Conservation (phyloP, 2,329 filamentous ascomycete genomes). For the Diplodia mutila region DNA sequence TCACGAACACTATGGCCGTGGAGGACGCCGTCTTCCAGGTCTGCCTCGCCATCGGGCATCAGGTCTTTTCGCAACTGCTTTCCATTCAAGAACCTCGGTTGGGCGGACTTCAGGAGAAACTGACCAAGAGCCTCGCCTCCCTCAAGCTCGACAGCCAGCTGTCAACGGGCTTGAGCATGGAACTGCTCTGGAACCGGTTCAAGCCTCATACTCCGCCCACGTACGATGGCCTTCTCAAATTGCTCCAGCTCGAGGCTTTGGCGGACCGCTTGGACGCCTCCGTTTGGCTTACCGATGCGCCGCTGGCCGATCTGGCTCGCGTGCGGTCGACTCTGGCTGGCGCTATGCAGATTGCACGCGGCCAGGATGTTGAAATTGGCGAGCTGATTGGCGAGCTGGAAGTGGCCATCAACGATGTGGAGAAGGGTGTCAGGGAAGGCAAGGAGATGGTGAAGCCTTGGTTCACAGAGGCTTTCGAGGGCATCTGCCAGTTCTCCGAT, state of each 20-base stretch:
- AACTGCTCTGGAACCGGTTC: slow-evolving; percentile 73
- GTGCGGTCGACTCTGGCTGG: slow-evolving; percentile 41
- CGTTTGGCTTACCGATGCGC: slow-evolving; percentile 42
- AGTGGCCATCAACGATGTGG: slow-evolving; percentile 37
- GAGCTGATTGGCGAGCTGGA: slow-evolving; percentile 38
- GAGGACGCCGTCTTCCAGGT: slow-evolving; percentile 60
- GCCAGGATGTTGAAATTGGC: slow-evolving; percentile 35
- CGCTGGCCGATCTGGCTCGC: slow-evolving; percentile 40
- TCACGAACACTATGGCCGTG: slow-evolving; percentile 38
- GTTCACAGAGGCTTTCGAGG: slow-evolving; percentile 44
- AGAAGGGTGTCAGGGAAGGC: slow-evolving; percentile 36
- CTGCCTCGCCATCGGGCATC: slow-evolving; percentile 49
- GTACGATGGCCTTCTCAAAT: slow-evolving; percentile 41
- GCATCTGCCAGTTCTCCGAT: slow-evolving; percentile 43
- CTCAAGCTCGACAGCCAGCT: slow-evolving; percentile 75
- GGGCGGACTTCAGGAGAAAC: slow-evolving; percentile 32
- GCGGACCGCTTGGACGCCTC: slow-evolving; percentile 51
- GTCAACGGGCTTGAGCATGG: slow-evolving; percentile 78
- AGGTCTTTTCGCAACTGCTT: slow-evolving; percentile 27
- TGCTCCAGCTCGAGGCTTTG: slow-evolving; percentile 50
- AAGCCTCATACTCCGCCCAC: slow-evolving; percentile 61
- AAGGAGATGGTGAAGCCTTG: slow-evolving; percentile 36
- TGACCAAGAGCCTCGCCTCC: slow-evolving; percentile 35
- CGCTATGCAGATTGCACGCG: slow-evolving; percentile 38
- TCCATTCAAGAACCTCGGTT: slow-evolving; percentile 27